These are phyloP conservation scores for Umbelopsis isabellina DNA, from an alignment of 192 early-diverging fungal genomes.

Conservation along the genomic window DNA sequence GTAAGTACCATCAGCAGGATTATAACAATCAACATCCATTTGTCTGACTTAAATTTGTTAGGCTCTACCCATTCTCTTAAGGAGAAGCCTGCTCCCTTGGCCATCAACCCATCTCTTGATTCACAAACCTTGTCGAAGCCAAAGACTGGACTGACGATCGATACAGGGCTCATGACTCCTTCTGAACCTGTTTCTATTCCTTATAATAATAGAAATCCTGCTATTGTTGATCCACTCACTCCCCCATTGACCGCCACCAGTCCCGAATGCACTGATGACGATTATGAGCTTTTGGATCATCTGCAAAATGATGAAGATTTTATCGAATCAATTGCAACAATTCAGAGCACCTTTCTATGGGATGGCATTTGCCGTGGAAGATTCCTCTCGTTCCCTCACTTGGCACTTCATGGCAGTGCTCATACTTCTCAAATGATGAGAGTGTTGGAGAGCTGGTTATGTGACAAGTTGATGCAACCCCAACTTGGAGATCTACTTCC, in stretches of 20 bases:
- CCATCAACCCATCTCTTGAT: constrained; percentile 7
- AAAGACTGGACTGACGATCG: not conserved
- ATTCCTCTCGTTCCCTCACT: constrained; percentile 31
- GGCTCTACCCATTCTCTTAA: not conserved
- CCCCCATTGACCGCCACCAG: constrained; percentile 2
- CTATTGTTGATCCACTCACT: not conserved
- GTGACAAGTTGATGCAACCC: constrained; percentile 43
- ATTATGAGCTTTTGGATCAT: constrained; percentile 5
- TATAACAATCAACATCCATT: not conserved
- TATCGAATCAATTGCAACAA: constrained; percentile 3
- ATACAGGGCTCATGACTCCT: not conserved
- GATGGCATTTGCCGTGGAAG: constrained; percentile 12
- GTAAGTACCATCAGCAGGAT: not conserved
- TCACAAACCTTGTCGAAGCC: not conserved
- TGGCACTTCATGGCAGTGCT: constrained; percentile 46
- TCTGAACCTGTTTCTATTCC: constrained; percentile 13
- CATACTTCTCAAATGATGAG: constrained; percentile 40
- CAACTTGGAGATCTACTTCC: constrained; percentile 42
- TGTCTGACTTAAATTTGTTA: not conserved
- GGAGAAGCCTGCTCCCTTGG: not conserved
- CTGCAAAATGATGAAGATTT: not conserved
- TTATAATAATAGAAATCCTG: not conserved
- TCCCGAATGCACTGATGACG: not conserved
- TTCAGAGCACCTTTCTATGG: constrained; percentile 12
- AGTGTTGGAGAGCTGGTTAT: constrained; percentile 40